phyloP scores from a whole-genome alignment of 257 asterid genomes.

The Capsicum baccatum region DNA sequence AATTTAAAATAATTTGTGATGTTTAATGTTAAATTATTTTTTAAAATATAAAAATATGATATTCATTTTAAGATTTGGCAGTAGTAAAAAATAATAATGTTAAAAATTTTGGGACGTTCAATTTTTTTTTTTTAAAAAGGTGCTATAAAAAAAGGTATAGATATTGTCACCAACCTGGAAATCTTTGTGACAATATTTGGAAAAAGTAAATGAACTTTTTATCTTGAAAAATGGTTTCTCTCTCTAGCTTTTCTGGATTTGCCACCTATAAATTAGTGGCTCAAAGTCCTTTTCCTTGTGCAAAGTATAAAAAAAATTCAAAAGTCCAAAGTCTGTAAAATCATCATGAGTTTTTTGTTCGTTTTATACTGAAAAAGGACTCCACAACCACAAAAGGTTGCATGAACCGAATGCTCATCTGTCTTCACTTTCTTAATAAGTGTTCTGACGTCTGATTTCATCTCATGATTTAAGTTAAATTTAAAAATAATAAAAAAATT shows the following conservation, averaged over 20 bases:
- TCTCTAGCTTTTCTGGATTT: slow-evolving; percentile 40
- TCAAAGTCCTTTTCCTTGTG: slow-evolving; percentile 31
- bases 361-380: slow-evolving; percentile 36
- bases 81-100: neutral
- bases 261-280: slow-evolving; percentile 44
- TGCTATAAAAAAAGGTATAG: neutral
- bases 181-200: slow-evolving; percentile 42
- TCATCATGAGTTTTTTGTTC: slow-evolving; percentile 41
- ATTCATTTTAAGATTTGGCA: too few species aligned
- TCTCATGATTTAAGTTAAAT: too few species aligned
- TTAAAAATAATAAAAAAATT: neutral
- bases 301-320: slow-evolving; percentile 36
- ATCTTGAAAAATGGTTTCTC: slow-evolving; percentile 25
- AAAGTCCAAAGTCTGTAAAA: slow-evolving; percentile 39
- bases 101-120: too few species aligned
- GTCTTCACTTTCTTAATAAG: neutral
- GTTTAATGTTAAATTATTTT: neutral
- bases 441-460: too few species aligned
- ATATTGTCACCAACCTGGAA: slow-evolving; percentile 37
- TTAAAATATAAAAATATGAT: too few species aligned
- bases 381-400: slow-evolving; percentile 28
- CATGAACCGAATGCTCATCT: slow-evolving; percentile 32
- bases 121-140: neutral
- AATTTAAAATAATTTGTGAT: neutral
- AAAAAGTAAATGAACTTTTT: slow-evolving; percentile 46